Evolutionary conservation across 805 yeast species (phyloP), one percentile per base, ranked within the genome.

Genomic region (Teunomyces funiuensis): DNA sequence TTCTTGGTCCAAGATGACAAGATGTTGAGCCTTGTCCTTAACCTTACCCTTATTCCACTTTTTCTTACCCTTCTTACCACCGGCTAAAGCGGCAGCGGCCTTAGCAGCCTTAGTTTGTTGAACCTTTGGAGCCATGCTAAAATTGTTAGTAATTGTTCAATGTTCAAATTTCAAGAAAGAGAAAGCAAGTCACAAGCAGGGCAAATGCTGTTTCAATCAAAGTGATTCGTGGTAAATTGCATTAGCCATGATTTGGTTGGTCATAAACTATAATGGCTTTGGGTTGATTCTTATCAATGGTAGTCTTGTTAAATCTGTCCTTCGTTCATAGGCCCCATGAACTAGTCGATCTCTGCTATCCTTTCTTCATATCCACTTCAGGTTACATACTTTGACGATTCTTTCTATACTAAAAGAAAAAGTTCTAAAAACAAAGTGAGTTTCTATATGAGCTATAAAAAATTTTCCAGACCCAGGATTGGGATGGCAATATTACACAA

Each of bases 11-110:
- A 93, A 81, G 74, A 87, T 79, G 67, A 93, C 90, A 71, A 89
- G 83, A 83, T 93, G 99, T 75, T 88, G 91, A 65, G 99, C 98
- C 95, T 87, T 91, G 80, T 93, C 99, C 90, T 95, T 93, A 76
- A 89, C 96, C 85, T 95, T 89, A 78, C 97, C 97, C 85, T 91
- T 90, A 86, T 95, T 87, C 99, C 98, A 93, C 96, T 93, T 93
- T 95, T 93, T 91, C 89, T 93, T 93, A 77, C 96, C 88, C 73
- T 91, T 89, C 87, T 90, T 90, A 85, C 97, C 96, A 86, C 97
- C 97, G 75, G 97, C 97, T 85, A 88, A 81, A 76, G 97, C 98
- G 81, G 98, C 98, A 70, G 98, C 97, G 71, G 46, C 97, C 83
- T 91, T 91, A 71, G 97, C 97, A 77, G 97, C 97, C 82, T 91